These are phyloP conservation scores for Wickerhamomyces xylosicus DNA, from an alignment of 805 yeast genomes.

Conservation along the genomic window DNA sequence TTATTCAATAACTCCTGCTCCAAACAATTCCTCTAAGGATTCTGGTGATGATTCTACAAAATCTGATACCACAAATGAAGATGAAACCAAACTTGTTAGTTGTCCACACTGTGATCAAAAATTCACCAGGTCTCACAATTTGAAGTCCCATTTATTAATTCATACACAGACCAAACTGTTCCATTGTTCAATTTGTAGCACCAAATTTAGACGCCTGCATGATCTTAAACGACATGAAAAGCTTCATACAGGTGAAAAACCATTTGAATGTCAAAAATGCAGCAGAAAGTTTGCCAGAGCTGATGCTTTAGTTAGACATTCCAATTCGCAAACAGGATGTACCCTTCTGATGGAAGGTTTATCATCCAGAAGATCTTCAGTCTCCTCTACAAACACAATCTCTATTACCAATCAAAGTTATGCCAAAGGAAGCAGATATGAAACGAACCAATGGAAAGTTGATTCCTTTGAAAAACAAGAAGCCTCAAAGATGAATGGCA, in stretches of 20 bases:
- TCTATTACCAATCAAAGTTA: background rate
- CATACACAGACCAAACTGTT: conserved; percentile 60
- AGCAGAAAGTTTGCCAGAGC: conserved; percentile 59
- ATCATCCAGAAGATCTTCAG: background rate
- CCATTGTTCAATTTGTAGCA: conserved; percentile 48
- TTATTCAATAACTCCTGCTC: no score
- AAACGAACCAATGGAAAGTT: conserved; percentile 8
- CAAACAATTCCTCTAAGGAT: no score
- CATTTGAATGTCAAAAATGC: conserved; percentile 52
- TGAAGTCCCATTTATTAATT: conserved; percentile 61
- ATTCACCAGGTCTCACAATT: conserved; percentile 64
- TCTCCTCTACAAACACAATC: background rate
- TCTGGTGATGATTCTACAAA: no score
- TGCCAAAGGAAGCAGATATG: conserved; percentile 1
- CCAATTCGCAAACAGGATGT: conserved; percentile 30
- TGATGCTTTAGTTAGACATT: conserved; percentile 67
- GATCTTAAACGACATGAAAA: conserved; percentile 70
- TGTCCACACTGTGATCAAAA: conserved; percentile 55
- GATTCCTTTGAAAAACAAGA: conserved; percentile 1
- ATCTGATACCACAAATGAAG: background rate
- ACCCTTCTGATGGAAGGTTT: conserved; percentile 12
- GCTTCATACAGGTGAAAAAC: conserved; percentile 69
- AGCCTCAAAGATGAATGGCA: no score
- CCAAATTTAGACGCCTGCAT: conserved; percentile 60
- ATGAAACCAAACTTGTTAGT: conserved; percentile 18